phyloP scores from a whole-genome alignment of 2,329 filamentous ascomycete genomes.

The Exophiala sp. region DNA sequence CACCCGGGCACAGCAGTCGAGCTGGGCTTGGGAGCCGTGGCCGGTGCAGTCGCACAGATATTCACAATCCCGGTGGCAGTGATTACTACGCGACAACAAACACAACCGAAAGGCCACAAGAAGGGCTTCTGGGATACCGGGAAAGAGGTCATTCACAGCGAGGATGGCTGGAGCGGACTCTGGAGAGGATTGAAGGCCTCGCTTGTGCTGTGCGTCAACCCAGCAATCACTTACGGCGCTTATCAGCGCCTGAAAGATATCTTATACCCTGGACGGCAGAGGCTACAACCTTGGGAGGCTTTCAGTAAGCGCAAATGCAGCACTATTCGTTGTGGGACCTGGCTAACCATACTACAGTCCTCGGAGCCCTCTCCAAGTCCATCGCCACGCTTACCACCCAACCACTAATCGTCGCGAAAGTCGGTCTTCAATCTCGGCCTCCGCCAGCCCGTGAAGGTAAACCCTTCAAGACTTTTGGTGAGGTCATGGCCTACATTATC shows the following conservation, averaged over 20 bases:
- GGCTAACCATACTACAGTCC: constrained; percentile 49
- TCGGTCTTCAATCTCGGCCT: constrained; percentile 88
- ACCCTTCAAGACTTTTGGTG: constrained; percentile 85
- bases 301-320: constrained; percentile 62
- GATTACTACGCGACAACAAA: constrained; percentile 92
- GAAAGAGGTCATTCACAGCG: constrained; percentile 78
- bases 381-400: constrained; percentile 89
- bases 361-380: constrained; percentile 88
- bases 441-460: constrained; percentile 78
- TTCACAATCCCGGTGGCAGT: constrained; percentile 97
- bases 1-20: constrained; percentile 74
- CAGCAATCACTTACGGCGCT: constrained; percentile 93
- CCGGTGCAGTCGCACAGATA: constrained; percentile 84
- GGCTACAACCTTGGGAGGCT: constrained; percentile 75
- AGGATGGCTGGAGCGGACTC: constrained; percentile 80
- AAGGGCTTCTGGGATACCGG: constrained; percentile 85
- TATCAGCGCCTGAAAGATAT: constrained; percentile 80
- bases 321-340: neutral
- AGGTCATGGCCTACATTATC: constrained; percentile 92
- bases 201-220: constrained; percentile 90
- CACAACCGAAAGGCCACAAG: constrained; percentile 73
- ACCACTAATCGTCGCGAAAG: constrained; percentile 94
- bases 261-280: constrained; percentile 70
- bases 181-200: constrained; percentile 96
- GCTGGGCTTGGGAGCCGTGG: constrained; percentile 74